Evolutionary conservation across 306 rosid genomes (phyloP).

Genomic region (Dalbergia cochinchinensis): DNA sequence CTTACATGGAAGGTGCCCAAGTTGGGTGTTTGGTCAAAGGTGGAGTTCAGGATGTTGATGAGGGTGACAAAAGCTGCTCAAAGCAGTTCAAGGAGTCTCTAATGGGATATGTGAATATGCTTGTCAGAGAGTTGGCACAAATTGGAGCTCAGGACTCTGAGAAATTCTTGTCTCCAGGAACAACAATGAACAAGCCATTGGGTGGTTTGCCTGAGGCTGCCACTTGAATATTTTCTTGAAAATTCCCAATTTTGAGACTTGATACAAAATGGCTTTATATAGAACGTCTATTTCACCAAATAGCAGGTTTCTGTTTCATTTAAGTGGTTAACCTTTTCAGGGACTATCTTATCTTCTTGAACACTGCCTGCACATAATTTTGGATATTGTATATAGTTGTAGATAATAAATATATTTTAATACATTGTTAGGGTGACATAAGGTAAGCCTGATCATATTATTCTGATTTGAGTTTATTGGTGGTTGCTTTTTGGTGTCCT

Average conservation of each 20-base stretch:
- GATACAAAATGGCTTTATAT: constrained; percentile 25
- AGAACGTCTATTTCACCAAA: constrained; percentile 34
- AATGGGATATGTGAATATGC: constrained; percentile 45
- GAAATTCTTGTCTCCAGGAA: constrained; percentile 51
- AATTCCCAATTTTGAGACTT: constrained; percentile 43
- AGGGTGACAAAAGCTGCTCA: constrained; percentile 75
- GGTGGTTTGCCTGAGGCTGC: constrained; percentile 45
- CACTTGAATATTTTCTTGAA: constrained; percentile 41
- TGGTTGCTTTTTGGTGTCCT: not conserved
- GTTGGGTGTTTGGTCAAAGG: constrained; percentile 85
- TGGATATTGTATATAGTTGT: constrained; percentile 4
- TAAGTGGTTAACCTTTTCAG: not conserved
- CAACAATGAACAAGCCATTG: constrained; percentile 37
- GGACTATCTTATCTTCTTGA: not conserved
- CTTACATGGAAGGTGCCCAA: constrained; percentile 86
- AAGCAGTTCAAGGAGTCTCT: constrained; percentile 60
- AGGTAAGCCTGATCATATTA: not conserved
- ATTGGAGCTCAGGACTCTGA: constrained; percentile 72
- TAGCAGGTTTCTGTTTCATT: not conserved
- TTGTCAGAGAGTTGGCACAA: constrained; percentile 57
- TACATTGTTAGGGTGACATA: not conserved
- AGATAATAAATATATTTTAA: not conserved
- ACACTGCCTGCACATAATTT: not conserved
- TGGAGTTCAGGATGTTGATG: constrained; percentile 80
- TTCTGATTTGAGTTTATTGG: not conserved